Conservation (phyloP, 805 yeast genomes). For the Lipomyces starkeyi region DNA sequence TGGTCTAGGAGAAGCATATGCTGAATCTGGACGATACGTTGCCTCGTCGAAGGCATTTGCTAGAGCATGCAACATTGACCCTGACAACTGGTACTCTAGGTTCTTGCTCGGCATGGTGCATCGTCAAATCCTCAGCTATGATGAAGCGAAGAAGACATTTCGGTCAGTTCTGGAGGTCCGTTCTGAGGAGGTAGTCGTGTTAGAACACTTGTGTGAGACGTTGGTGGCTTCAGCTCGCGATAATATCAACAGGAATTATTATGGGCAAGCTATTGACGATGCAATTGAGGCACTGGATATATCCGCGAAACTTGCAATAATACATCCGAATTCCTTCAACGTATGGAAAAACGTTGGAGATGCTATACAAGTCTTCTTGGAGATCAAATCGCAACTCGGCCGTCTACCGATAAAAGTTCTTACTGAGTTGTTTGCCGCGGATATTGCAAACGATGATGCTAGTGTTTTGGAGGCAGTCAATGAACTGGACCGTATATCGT, state of each 20-base stretch:
- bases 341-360: constrained; percentile 62
- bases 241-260: constrained; percentile 64
- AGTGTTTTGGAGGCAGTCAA: constrained; percentile 21
- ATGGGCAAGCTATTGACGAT: constrained; percentile 64
- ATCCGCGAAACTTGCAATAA: constrained; percentile 48
- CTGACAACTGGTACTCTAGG: constrained; percentile 63
- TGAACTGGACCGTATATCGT: constrained; percentile 35
- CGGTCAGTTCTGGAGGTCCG: constrained; percentile 50
- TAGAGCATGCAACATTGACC: constrained; percentile 62
- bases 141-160: constrained; percentile 60
- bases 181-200: constrained; percentile 58
- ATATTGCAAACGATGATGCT: constrained; percentile 8
- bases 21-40: constrained; percentile 79
- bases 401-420: constrained; percentile 56
- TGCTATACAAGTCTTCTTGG: constrained; percentile 58
- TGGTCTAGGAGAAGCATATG: constrained; percentile 96
- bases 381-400: constrained; percentile 59
- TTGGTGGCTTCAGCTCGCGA: constrained; percentile 60
- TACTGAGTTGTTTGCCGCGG: constrained; percentile 40
- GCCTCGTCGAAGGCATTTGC: constrained; percentile 85
- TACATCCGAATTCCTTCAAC: constrained; percentile 14
- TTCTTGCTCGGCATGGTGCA: constrained; percentile 72
- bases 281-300: constrained; percentile 56
- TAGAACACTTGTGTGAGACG: constrained; percentile 63
- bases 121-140: constrained; percentile 68